phyloP scores from a whole-genome alignment of 257 asterid species.

The Leonotis leonurus region DNA sequence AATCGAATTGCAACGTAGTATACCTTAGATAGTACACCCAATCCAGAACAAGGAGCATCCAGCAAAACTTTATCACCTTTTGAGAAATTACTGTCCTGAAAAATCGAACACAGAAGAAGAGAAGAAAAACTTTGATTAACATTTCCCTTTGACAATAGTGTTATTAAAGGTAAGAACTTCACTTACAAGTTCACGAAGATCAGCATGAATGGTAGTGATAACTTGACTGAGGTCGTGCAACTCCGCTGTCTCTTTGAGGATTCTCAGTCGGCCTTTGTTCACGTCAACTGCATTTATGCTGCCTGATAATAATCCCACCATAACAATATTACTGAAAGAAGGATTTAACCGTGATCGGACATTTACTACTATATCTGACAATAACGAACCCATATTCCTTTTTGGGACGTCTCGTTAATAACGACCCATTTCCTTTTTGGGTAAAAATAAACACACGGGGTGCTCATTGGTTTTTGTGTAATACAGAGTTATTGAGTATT shows the following conservation, averaged over 20 bases:
- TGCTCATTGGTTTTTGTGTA: too few relatives aligned
- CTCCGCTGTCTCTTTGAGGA: slow-evolving; percentile 81
- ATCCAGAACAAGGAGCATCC: slow-evolving; percentile 96
- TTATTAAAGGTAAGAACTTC: neutral
- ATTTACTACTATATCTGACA: too few relatives aligned
- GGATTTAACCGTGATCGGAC: neutral
- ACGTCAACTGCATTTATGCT: slow-evolving; percentile 67
- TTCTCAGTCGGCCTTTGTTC: slow-evolving; percentile 83
- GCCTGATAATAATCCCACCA: slow-evolving; percentile 35
- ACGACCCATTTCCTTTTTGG: too few relatives aligned
- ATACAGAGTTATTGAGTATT: too few relatives aligned
- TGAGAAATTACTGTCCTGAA: slow-evolving; percentile 37
- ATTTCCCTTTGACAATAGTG: neutral
- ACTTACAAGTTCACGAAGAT: slow-evolving; percentile 69
- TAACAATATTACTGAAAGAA: neutral
- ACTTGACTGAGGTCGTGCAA: slow-evolving; percentile 50
- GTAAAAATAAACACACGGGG: too few relatives aligned
- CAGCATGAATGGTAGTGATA: slow-evolving; percentile 60
- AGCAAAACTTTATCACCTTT: slow-evolving; percentile 82
- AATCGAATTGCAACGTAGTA: neutral
- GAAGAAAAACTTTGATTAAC: neutral
- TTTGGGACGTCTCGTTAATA: too few relatives aligned
- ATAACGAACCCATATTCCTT: too few relatives aligned
- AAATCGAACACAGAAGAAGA: neutral
- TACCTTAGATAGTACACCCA: slow-evolving; percentile 95